A percentile compares a stretch with the other conserved stretches of the same genome.
phyloP scores from a whole-genome alignment of 73 alveolate species.

The Paramecium bursaria region DNA sequence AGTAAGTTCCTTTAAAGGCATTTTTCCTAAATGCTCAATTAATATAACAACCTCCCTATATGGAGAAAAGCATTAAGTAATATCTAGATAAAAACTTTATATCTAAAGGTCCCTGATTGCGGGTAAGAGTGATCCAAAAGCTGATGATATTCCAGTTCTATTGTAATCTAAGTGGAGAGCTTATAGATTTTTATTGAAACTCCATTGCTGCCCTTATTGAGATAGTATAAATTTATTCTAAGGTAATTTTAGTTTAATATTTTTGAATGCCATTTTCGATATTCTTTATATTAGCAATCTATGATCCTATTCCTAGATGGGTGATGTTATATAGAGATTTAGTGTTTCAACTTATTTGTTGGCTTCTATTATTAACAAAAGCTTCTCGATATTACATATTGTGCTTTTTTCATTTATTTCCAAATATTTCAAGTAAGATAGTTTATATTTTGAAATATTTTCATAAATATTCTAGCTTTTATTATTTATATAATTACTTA shows the following conservation, averaged over 20 bases:
- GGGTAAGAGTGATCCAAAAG: not conserved
- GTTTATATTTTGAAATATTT: not conserved
- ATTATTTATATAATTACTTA: too few relatives aligned
- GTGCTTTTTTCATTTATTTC: not conserved
- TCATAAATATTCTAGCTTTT: too few relatives aligned
- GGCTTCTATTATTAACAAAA: not conserved
- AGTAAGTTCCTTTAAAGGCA: not conserved
- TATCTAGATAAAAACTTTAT: not conserved
- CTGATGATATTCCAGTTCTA: not conserved
- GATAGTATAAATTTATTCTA: not conserved
- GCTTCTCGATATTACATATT: not conserved
- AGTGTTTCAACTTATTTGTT: not conserved
- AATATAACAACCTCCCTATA: conserved; percentile 11
- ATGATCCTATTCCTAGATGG: conserved; percentile 22
- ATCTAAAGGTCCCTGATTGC: not conserved
- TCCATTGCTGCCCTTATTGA: not conserved
- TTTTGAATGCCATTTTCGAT: not conserved
- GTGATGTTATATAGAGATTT: not conserved
- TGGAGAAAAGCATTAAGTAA: not conserved
- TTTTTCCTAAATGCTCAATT: conserved; percentile 34
- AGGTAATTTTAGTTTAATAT: conserved; percentile 16
- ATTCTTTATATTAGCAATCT: not conserved
- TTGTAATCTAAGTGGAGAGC: conserved; percentile 20
- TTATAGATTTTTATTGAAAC: conserved; percentile 13
- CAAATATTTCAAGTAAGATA: not conserved